phyloP scores from a whole-genome alignment of 371 early-diverging fungal genomes.

The Mucor saturninus region DNA sequence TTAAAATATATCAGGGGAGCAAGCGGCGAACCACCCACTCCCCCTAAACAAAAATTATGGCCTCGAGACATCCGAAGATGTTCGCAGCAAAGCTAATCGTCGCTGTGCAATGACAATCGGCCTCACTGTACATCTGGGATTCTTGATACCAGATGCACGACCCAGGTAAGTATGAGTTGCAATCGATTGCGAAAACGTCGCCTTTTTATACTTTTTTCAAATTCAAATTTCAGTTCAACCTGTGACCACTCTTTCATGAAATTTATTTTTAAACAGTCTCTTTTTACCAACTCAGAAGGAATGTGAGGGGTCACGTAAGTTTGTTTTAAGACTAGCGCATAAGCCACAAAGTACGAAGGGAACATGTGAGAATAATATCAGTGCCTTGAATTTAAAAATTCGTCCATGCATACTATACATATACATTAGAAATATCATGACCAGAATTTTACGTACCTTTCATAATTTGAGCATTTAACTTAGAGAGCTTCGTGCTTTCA shows the following conservation, averaged over 20 bases:
- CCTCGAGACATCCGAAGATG: constrained; percentile 54
- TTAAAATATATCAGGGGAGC: constrained; percentile 32
- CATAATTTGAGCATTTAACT: no score
- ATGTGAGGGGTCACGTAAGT: no score
- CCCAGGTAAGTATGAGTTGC: constrained; percentile 55
- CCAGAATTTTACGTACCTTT: no score
- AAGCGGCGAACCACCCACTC: constrained; percentile 46
- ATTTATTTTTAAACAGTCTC: background rate
- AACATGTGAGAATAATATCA: no score
- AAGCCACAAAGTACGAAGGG: no score
- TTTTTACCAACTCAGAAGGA: no score
- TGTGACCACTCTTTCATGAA: background rate
- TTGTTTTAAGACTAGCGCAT: no score
- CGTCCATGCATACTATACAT: no score
- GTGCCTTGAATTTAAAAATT: no score
- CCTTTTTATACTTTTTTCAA: constrained; percentile 38
- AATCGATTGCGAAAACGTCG: constrained; percentile 19
- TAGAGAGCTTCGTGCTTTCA: no score
- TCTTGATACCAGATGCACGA: constrained; percentile 47
- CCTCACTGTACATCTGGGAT: constrained; percentile 38
- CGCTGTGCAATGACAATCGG: constrained; percentile 54
- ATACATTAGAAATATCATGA: no score
- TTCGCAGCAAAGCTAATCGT: constrained; percentile 47
- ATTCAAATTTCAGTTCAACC: background rate
- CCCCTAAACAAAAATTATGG: constrained; percentile 55